Percentiles rank a stretch among this genome's conserved stretches.
phyloP scores from a whole-genome alignment of 805 yeast species.

The Nakazawaea laoshanensis region DNA sequence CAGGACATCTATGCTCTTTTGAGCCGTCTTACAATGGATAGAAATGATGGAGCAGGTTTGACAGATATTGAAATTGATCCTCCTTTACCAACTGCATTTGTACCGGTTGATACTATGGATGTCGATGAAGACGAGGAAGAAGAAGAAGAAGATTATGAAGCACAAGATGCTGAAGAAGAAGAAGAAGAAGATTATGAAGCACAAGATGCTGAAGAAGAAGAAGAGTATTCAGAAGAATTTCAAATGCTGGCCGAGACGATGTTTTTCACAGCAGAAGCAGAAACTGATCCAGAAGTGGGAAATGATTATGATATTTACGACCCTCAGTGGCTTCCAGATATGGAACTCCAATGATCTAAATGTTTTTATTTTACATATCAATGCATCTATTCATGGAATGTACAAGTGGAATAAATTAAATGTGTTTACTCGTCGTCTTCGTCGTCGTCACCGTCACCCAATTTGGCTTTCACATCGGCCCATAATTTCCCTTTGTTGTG shows the following conservation, averaged over 20 bases:
- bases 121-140: constrained; percentile 1
- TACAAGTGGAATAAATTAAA: too few relatives aligned
- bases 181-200: not conserved
- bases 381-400: too few relatives aligned
- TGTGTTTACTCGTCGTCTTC: constrained; percentile 60
- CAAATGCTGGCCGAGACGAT: too few relatives aligned
- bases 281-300: too few relatives aligned
- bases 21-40: constrained; percentile 20
- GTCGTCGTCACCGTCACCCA: constrained; percentile 44
- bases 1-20: constrained; percentile 47
- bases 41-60: constrained; percentile 7
- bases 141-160: too few relatives aligned
- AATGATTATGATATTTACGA: too few relatives aligned
- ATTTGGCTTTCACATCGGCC: constrained; percentile 63
- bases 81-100: constrained; percentile 1
- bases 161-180: not conserved
- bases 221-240: too few relatives aligned
- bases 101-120: not conserved
- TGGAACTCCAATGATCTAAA: too few relatives aligned
- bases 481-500: constrained; percentile 84
- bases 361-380: too few relatives aligned
- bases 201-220: too few relatives aligned
- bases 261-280: too few relatives aligned
- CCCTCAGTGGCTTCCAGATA: too few relatives aligned
- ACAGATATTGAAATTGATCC: constrained; percentile 4